Base-by-base conservation (phyloP, 352 stramenopile species). In the Phytopythium montanum region DNA sequence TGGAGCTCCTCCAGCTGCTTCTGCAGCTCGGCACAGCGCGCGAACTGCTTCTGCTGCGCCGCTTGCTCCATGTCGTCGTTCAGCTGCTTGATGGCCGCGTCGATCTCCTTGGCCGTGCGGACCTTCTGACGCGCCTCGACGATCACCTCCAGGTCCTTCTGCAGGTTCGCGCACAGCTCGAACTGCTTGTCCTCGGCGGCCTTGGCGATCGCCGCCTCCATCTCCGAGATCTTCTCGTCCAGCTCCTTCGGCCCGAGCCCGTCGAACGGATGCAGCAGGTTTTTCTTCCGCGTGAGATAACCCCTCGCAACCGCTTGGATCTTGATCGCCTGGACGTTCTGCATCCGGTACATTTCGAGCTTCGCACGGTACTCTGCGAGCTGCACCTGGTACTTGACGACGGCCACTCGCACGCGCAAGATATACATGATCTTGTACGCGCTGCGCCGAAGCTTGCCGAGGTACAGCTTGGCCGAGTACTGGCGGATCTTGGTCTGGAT, bases 31-130 rank as follows among this genome's bases (percentile, higher is more conserved):
- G 82, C 87, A 65, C 87, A 96, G 13, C 71, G 67, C 0, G 78
- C 84, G 71, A 94, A 96, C 62, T 95, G 79, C 51, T 96, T 96
- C 48, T 72, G 79, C 52, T 70, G 63, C 5, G 84, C 85, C 9
- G 85, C 81, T 5, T 66, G 54, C 21, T 95, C 87, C 85, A 96
- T 93, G 23, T 92, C 85, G 3, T 68, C 61, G 45, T 92, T 88
- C 18, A 95, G 28, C 44, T 79, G 81, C 25, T 75, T 74, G 38
- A 95, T 96, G 54, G 90, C 86, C 5, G 65, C 65, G 48, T 96
- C 87, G 38, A 96, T 78, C 56, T 96, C 86, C 59, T 96, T 95
- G 0, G 83, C 79, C 0, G 86, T 96, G n/a, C 86, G 85, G 9
- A 95, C 84, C 52, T 86, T 87, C 63, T 92, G 92, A 19, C 85